Evolutionary conservation across 2,329 filamentous ascomycete genomes (phyloP).

Genomic region (Purpureocillium takamizusanense): DNA sequence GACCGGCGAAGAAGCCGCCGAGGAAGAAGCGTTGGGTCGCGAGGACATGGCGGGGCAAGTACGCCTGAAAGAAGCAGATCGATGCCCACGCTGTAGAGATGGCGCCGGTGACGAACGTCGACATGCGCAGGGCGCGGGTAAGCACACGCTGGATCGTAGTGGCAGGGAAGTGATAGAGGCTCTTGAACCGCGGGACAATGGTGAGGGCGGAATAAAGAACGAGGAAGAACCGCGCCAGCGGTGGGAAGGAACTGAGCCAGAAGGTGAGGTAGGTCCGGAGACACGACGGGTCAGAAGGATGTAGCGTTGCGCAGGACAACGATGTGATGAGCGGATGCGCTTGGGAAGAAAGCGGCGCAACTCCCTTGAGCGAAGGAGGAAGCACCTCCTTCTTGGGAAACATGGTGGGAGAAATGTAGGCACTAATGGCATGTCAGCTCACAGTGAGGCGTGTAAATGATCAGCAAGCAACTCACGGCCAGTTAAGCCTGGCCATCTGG

Average conservation of each 20-base stretch:
- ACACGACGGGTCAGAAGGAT: slow-evolving; percentile 83
- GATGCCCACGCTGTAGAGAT: slow-evolving; percentile 82
- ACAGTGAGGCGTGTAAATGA: no score
- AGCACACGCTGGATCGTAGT: slow-evolving; percentile 57
- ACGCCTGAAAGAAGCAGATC: slow-evolving; percentile 79
- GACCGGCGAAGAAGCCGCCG: slow-evolving; percentile 73
- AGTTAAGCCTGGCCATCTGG: slow-evolving; percentile 70
- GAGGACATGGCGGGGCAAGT: slow-evolving; percentile 65
- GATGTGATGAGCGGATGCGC: slow-evolving; percentile 81
- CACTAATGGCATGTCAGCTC: slow-evolving; percentile 29
- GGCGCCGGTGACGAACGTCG: slow-evolving; percentile 66
- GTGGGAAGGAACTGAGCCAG: slow-evolving; percentile 75
- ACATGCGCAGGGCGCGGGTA: slow-evolving; percentile 61
- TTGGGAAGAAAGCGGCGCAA: slow-evolving; percentile 70
- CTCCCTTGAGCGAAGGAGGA: slow-evolving; percentile 52
- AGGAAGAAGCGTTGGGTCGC: slow-evolving; percentile 85
- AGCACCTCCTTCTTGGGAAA: slow-evolving; percentile 67
- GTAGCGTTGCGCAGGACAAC: slow-evolving; percentile 81
- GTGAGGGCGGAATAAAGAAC: slow-evolving; percentile 60
- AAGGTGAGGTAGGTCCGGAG: slow-evolving; percentile 79
- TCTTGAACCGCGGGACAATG: slow-evolving; percentile 58
- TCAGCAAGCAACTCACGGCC: slow-evolving; percentile 54
- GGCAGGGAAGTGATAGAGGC: slow-evolving; percentile 61
- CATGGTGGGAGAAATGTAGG: slow-evolving; percentile 77
- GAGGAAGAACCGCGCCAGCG: slow-evolving; percentile 68